A percentile compares a stretch with the other conserved stretches of the same genome.
phyloP scores from a whole-genome alignment of 768 basidiomycete species.

The Amanita fuliginea region DNA sequence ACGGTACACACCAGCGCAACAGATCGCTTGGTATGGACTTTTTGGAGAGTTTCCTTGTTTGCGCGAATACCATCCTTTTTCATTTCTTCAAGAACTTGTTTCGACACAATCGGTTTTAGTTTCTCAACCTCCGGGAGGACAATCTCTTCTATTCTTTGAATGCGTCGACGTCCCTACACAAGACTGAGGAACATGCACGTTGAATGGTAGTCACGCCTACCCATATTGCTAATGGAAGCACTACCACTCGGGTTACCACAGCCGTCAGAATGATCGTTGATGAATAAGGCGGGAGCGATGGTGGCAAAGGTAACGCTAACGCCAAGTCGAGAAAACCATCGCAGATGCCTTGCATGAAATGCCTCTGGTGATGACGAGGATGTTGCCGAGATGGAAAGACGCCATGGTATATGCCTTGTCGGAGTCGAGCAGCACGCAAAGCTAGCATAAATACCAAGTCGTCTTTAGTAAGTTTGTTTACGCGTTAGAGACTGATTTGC shows the following conservation, averaged over 20 bases:
- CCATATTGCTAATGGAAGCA: constrained; percentile 71
- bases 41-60: constrained; percentile 38
- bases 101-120: constrained; percentile 31
- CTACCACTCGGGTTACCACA: constrained; percentile 43
- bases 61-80: constrained; percentile 41
- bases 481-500: too few species aligned
- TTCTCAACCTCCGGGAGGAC: constrained; percentile 46
- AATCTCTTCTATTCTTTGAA: constrained; percentile 48
- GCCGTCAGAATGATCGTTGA: constrained; percentile 66
- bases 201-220: constrained; percentile 25
- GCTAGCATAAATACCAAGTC: constrained; percentile 15
- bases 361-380: constrained; percentile 7
- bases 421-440: constrained; percentile 13
- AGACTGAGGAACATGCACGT: constrained; percentile 7
- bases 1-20: constrained; percentile 31
- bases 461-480: background rate
- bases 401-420: background rate
- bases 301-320: constrained; percentile 60
- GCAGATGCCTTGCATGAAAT: constrained; percentile 31
- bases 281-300: constrained; percentile 59
- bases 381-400: background rate
- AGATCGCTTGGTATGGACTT: constrained; percentile 35
- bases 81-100: constrained; percentile 41
- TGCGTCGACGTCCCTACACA: constrained; percentile 47
- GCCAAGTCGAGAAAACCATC: constrained; percentile 73